These are phyloP conservation scores for Urtica urens DNA, from an alignment of 306 rosid species.

Conservation along the genomic window DNA sequence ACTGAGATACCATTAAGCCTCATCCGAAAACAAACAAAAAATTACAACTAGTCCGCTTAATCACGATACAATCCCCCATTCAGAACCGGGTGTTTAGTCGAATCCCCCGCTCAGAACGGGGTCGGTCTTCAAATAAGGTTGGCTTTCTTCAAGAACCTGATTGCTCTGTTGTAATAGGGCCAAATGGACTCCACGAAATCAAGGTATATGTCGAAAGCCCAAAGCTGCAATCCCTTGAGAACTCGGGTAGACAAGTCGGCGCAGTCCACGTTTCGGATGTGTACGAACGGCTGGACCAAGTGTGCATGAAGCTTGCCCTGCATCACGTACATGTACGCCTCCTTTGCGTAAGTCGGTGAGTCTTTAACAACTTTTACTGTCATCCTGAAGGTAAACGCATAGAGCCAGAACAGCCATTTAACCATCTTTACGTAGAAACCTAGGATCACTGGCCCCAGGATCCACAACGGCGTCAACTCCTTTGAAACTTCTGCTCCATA, in stretches of 20 bases:
- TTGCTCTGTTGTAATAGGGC: conserved; percentile 69
- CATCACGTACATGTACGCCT: conserved; percentile 33
- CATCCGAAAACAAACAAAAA: too few species aligned
- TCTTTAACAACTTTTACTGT: conserved; percentile 37
- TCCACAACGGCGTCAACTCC: conserved; percentile 82
- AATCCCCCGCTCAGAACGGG: too few species aligned
- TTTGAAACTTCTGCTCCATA: conserved; percentile 69
- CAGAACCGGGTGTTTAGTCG: too few species aligned
- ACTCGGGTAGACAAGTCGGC: conserved; percentile 36
- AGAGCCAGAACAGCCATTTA: conserved; percentile 43
- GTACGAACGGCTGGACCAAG: conserved; percentile 40
- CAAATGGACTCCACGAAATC: conserved; percentile 74
- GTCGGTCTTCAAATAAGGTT: conserved; percentile 78
- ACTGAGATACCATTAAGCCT: too few species aligned
- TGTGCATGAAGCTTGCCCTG: conserved; percentile 44
- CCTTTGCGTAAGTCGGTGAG: conserved; percentile 44
- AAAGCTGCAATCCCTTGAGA: conserved; percentile 43
- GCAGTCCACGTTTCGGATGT: conserved; percentile 45
- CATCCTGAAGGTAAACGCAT: conserved; percentile 67
- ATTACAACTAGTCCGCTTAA: too few species aligned
- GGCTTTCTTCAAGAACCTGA: conserved; percentile 71
- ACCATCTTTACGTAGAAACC: conserved; percentile 57
- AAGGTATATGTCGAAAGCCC: conserved; percentile 46
- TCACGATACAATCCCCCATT: too few species aligned
- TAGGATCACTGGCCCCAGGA: conserved; percentile 51